Evolutionary conservation across 192 early-diverging fungal species (phyloP).

Genomic region (Allomyces macrogynus): DNA sequence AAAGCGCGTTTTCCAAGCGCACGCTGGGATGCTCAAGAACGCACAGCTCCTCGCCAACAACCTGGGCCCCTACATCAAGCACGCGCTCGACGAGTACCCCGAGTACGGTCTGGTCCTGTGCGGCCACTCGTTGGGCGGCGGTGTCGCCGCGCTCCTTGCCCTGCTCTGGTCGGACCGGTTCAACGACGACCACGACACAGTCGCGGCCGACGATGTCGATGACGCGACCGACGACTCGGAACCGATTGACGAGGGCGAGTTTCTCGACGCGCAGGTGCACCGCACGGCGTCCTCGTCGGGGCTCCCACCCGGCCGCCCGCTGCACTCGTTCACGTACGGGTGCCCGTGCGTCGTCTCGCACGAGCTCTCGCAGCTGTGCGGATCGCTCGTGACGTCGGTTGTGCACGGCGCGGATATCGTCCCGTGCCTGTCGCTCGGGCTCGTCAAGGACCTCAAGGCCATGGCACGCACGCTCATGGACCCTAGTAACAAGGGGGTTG

Average conservation of each 20-base stretch:
- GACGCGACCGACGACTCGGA: not conserved
- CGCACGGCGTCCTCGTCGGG: conserved; percentile 18
- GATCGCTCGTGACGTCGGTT: conserved; percentile 55
- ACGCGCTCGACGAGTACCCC: conserved; percentile 46
- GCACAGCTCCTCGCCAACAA: conserved; percentile 47
- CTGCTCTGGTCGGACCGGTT: conserved; percentile 50
- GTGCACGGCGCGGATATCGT: conserved; percentile 67
- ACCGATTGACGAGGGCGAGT: not conserved
- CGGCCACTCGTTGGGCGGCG: conserved; percentile 75
- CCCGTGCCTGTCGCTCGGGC: conserved; percentile 48
- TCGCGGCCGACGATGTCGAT: no score
- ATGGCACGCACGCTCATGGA: conserved; percentile 39
- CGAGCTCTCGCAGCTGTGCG: conserved; percentile 43
- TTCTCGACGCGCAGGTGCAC: conserved; percentile 4
- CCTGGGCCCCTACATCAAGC: conserved; percentile 47
- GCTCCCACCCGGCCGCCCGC: conserved; percentile 43
- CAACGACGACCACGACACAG: conserved; percentile 1
- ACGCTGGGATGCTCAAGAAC: conserved; percentile 69
- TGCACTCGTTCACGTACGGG: conserved; percentile 72
- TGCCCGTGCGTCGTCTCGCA: conserved; percentile 55
- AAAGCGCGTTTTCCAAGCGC: conserved; percentile 32
- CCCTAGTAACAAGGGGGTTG: conserved; percentile 27
- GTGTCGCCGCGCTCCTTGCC: conserved; percentile 56
- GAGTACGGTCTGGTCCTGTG: conserved; percentile 66
- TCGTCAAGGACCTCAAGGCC: conserved; percentile 52